Evolutionary conservation across 768 basidiomycete genomes (phyloP).

Genomic region (Tricholoma hemisulphureum): DNA sequence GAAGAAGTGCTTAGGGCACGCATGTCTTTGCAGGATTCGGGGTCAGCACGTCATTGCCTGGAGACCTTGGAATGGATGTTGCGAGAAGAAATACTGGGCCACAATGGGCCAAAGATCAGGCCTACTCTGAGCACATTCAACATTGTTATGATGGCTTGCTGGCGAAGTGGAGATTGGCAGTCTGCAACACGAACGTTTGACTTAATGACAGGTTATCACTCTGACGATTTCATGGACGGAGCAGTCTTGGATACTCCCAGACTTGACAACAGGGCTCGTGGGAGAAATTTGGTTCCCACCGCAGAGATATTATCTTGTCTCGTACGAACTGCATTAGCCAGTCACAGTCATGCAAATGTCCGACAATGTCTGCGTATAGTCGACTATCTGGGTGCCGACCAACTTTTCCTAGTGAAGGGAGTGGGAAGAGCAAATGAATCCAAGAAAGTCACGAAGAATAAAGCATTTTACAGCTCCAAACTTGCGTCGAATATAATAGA

Average conservation of each 20-base stretch:
- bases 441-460: conserved; percentile 33
- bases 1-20: conserved; percentile 62
- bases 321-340: conserved; percentile 56
- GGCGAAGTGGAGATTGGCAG: conserved; percentile 63
- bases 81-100: conserved; percentile 45
- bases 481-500: conserved; percentile 46
- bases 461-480: conserved; percentile 45
- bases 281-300: conserved; percentile 46
- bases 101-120: conserved; percentile 45
- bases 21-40: conserved; percentile 38
- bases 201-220: conserved; percentile 68
- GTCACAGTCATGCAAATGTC: conserved; percentile 47
- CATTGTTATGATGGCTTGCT: conserved; percentile 62
- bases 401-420: conserved; percentile 29
- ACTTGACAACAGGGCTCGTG: conserved; percentile 41
- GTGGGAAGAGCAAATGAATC: conserved; percentile 23
- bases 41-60: conserved; percentile 48
- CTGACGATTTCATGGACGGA: conserved; percentile 53
- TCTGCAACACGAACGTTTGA: conserved; percentile 58
- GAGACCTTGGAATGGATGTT: conserved; percentile 70
- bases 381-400: conserved; percentile 40
- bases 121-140: conserved; percentile 55
- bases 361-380: conserved; percentile 64
- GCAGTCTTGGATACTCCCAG: conserved; percentile 35
- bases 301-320: conserved; percentile 56